Percentiles rank a stretch among this genome's conserved stretches.
These are phyloP conservation scores for Sporobolomyces pararoseus DNA, from an alignment of 768 basidiomycete genomes.

Conservation along the genomic window DNA sequence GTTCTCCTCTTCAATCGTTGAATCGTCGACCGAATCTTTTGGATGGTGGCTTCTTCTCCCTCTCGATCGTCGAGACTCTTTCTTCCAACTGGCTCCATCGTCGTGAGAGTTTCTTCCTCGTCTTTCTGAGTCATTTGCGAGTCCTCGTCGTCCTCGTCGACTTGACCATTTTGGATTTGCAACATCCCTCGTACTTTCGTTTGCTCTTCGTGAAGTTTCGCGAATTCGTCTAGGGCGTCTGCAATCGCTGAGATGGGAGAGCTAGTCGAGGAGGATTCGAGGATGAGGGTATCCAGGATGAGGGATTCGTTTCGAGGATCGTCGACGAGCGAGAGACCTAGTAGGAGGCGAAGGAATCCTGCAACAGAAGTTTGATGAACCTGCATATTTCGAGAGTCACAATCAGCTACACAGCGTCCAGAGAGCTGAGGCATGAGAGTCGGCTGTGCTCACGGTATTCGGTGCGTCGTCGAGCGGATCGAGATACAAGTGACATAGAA, in stretches of 20 bases:
- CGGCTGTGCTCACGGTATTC: constrained; percentile 20
- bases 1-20: constrained; percentile 1
- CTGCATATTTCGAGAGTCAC: background rate
- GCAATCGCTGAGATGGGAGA: background rate
- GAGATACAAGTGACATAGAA: constrained; percentile 19
- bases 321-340: constrained; percentile 33
- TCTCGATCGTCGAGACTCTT: background rate
- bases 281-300: constrained; percentile 8
- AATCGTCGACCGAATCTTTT: background rate
- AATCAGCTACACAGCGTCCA: background rate
- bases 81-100: background rate
- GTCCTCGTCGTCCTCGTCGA: background rate
- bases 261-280: background rate
- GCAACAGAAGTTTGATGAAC: constrained; percentile 23
- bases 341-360: constrained; percentile 35
- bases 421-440: background rate
- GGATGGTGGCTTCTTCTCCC: background rate
- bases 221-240: constrained; percentile 33
- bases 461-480: constrained; percentile 25
- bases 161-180: background rate
- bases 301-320: constrained; percentile 22
- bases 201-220: constrained; percentile 30
- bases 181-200: background rate
- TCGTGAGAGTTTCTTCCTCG: background rate
- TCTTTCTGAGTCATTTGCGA: background rate